Percentiles rank a stretch among this genome's conserved stretches.
These are phyloP conservation scores for Prinsepia uniflora DNA, from an alignment of 306 rosid species.

Conservation along the genomic window DNA sequence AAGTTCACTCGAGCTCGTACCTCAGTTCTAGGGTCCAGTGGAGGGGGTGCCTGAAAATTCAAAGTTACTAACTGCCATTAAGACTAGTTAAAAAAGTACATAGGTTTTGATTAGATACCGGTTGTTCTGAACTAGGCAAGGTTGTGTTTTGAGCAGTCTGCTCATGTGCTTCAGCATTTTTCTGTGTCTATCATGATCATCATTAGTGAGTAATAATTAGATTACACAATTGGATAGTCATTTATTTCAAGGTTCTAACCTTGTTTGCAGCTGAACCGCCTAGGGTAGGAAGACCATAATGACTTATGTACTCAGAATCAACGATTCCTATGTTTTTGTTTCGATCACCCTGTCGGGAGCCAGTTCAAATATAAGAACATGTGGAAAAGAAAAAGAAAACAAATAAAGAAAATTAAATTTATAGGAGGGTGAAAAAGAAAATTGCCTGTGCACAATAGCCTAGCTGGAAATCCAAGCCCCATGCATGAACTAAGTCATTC, in stretches of 20 bases:
- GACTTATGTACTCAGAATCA: conserved; percentile 45
- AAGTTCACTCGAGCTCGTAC: conserved; percentile 11
- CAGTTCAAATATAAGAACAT: conserved; percentile 6
- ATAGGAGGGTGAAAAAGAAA: background rate
- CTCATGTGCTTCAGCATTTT: conserved; percentile 5
- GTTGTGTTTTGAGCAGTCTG: background rate
- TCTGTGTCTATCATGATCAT: conserved; percentile 17
- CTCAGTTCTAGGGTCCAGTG: conserved; percentile 31
- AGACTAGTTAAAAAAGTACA: background rate
- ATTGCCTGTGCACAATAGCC: conserved; percentile 45
- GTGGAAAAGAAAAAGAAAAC: background rate
- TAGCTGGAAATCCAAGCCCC: conserved; percentile 48
- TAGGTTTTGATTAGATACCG: conserved; percentile 14
- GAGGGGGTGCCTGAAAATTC: conserved; percentile 28
- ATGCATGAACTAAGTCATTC: conserved; percentile 51
- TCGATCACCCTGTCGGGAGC: conserved; percentile 41
- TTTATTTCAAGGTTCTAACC: conserved; percentile 21
- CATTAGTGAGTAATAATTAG: background rate
- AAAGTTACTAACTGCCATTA: conserved; percentile 5
- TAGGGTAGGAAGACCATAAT: conserved; percentile 45
- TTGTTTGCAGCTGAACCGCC: conserved; percentile 24
- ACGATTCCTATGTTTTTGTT: conserved; percentile 41
- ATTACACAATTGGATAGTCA: background rate
- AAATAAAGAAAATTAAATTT: background rate
- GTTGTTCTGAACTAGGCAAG: conserved; percentile 10